These are phyloP conservation scores for Neofusicoccum sp. DNA, from an alignment of 2,329 filamentous ascomycete genomes.

Conservation along the genomic window DNA sequence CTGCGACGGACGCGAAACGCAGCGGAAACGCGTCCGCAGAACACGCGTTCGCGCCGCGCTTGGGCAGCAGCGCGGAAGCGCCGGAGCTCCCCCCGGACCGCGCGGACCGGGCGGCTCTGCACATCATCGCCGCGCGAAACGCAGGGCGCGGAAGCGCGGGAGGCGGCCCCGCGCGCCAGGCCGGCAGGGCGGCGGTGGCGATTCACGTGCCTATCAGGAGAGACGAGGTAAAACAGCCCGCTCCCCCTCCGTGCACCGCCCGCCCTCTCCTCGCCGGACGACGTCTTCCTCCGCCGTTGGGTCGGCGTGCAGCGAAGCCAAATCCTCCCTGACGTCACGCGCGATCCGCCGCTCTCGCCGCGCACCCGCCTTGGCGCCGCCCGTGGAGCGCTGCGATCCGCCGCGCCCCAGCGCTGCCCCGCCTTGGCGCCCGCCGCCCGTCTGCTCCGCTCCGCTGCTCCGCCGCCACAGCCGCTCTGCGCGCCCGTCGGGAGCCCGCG, in stretches of 20 bases:
- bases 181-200: background rate
- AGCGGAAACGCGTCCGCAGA: background rate
- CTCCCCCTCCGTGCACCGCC: background rate
- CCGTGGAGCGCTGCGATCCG: no score
- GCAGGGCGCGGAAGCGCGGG: slow-evolving; percentile 10
- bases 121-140: background rate
- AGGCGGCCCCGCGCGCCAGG: background rate
- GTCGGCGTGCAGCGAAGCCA: no score
- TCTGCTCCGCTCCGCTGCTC: no score
- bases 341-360: no score
- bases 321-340: no score
- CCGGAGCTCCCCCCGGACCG: background rate
- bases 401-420: no score
- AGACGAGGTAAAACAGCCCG: slow-evolving; percentile 7
- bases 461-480: no score
- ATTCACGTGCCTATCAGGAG: slow-evolving; percentile 13
- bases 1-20: slow-evolving; percentile 15
- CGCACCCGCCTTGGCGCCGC: no score
- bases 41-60: background rate
- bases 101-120: slow-evolving; percentile 10
- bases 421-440: no score
- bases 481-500: no score
- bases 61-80: slow-evolving; percentile 10
- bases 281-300: no score
- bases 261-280: background rate